A percentile compares a stretch with the other conserved stretches of the same genome.
Evolutionary conservation across 2,329 filamentous ascomycete species (phyloP).

Genomic region (Alternaria viburni): DNA sequence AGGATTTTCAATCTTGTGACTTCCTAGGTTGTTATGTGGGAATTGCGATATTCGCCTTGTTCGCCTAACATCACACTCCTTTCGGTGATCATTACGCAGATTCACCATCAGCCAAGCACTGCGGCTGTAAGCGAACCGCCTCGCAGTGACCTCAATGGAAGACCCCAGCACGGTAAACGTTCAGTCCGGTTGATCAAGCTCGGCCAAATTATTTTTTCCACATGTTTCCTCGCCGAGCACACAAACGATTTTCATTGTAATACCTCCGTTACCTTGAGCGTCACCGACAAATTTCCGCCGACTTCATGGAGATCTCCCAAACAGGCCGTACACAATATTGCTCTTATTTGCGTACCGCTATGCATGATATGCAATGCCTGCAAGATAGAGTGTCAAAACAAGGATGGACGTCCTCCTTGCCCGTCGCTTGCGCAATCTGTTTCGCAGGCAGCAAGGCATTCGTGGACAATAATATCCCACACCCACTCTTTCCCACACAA

Average conservation of each 20-base stretch:
- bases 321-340: background rate
- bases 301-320: background rate
- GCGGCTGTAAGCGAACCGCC: slow-evolving; percentile 7
- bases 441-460: slow-evolving; percentile 9
- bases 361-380: background rate
- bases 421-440: slow-evolving; percentile 12
- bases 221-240: background rate
- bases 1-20: slow-evolving; percentile 8
- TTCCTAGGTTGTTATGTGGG: slow-evolving; percentile 1
- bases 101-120: slow-evolving; percentile 1
- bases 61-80: background rate
- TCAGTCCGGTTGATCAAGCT: slow-evolving; percentile 1
- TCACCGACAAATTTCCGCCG: slow-evolving; percentile 1
- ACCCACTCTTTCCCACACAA: slow-evolving; percentile 7
- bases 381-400: background rate
- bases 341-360: background rate
- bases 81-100: slow-evolving; percentile 1
- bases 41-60: background rate
- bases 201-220: slow-evolving; percentile 2
- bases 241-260: background rate
- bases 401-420: background rate
- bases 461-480: slow-evolving; percentile 4
- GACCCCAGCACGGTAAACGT: slow-evolving; percentile 2
- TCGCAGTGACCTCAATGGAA: background rate
- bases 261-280: background rate